phyloP scores from a whole-genome alignment of 192 early-diverging fungal species.

The Radiomyces spectabilis region DNA sequence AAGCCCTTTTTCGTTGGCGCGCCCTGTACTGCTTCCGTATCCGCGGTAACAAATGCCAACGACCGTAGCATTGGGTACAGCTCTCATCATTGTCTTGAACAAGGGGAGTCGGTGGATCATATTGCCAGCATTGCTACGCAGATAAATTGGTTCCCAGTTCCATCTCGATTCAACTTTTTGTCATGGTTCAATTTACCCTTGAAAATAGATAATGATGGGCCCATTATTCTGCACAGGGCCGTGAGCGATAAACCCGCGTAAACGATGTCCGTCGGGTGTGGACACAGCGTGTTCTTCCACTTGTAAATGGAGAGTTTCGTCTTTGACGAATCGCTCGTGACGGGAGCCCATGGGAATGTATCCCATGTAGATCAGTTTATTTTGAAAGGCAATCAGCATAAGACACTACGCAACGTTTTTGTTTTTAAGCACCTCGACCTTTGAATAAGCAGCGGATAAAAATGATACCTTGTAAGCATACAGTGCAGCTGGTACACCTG shows the following conservation, averaged over 20 bases:
- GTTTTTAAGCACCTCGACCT: too few relatives aligned
- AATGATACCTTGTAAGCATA: conserved; percentile 8
- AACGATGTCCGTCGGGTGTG: neutral
- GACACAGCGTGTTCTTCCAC: neutral
- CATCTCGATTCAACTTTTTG: too few relatives aligned
- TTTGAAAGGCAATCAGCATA: conserved; percentile 32
- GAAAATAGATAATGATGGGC: conserved; percentile 36
- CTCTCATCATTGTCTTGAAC: conserved; percentile 15
- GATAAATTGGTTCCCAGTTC: too few relatives aligned
- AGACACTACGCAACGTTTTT: too few relatives aligned
- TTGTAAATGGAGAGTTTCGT: conserved; percentile 7
- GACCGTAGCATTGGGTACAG: conserved; percentile 17
- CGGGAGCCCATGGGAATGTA: conserved; percentile 29
- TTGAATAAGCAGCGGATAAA: neutral
- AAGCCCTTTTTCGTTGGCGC: conserved; percentile 26
- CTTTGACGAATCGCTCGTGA: neutral
- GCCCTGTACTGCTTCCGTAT: conserved; percentile 26
- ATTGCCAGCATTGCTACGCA: conserved; percentile 31
- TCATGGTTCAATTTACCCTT: too few relatives aligned
- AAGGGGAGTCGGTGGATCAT: conserved; percentile 24
- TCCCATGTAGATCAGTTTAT: conserved; percentile 35
- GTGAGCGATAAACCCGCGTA: neutral
- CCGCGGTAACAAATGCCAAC: conserved; percentile 30
- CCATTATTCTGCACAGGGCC: neutral
- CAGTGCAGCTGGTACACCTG: conserved; percentile 1